These are phyloP conservation scores for Cryptosporidium canis DNA, from an alignment of 169 alveolate genomes.

Conservation along the genomic window DNA sequence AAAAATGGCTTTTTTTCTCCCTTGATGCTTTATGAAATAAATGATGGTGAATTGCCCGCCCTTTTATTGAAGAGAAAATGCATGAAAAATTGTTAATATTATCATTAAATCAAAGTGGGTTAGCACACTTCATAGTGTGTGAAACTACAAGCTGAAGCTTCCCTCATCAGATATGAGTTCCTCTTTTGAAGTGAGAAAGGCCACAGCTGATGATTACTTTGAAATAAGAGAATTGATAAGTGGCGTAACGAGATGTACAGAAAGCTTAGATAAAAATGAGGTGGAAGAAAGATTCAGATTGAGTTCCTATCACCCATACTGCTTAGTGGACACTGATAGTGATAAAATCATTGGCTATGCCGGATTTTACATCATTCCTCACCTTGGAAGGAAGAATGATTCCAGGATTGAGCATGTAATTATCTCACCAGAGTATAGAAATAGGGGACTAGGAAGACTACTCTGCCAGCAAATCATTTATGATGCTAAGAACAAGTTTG, in stretches of 20 bases:
- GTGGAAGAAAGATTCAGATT: slow-evolving; percentile 30
- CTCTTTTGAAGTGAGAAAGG: slow-evolving; percentile 48
- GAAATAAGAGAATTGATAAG: slow-evolving; percentile 20
- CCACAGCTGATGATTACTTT: slow-evolving; percentile 15
- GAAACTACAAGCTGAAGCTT: not conserved
- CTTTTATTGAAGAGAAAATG: no score
- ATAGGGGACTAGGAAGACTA: slow-evolving; percentile 49
- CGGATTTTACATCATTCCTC: slow-evolving; percentile 62
- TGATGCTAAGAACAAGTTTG: slow-evolving; percentile 48
- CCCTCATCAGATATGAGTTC: not conserved
- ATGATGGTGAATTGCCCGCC: no score
- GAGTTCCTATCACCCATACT: slow-evolving; percentile 34
- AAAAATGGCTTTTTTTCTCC: no score
- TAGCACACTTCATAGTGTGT: not conserved
- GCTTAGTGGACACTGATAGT: slow-evolving; percentile 40
- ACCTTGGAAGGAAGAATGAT: slow-evolving; percentile 53
- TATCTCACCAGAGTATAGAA: slow-evolving; percentile 39
- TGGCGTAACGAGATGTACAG: slow-evolving; percentile 44
- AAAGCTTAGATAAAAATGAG: not conserved
- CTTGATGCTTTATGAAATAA: no score
- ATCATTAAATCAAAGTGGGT: not conserved
- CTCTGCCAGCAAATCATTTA: slow-evolving; percentile 47
- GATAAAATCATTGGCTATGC: slow-evolving; percentile 49
- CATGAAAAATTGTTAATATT: not conserved
- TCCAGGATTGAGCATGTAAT: slow-evolving; percentile 61